Percentiles rank a stretch among this genome's conserved stretches.
Evolutionary conservation across 2,329 filamentous ascomycete species (phyloP).

Genomic region (Penicillium sp.): DNA sequence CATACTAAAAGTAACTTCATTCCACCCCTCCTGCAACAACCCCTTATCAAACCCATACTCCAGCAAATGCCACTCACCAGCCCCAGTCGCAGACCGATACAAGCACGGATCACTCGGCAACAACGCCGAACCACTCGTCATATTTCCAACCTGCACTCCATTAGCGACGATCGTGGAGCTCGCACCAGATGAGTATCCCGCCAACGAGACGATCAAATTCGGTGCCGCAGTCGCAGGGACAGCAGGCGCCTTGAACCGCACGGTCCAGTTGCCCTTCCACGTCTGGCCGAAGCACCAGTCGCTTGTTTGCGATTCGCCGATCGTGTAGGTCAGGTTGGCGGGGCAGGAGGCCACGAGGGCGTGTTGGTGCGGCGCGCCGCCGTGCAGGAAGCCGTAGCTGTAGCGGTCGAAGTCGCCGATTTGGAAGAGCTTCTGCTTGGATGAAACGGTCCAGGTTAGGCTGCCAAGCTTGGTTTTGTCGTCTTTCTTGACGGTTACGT

Average conservation of each 20-base stretch:
- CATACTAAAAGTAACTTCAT: constrained; percentile 42
- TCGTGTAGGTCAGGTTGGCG: constrained; percentile 47
- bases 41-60: constrained; percentile 41
- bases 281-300: constrained; percentile 57
- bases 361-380: constrained; percentile 49
- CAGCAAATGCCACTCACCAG: constrained; percentile 52
- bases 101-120: constrained; percentile 50
- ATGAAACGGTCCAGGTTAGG: constrained; percentile 45
- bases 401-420: constrained; percentile 53
- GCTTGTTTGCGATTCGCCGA: constrained; percentile 39
- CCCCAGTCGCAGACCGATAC: constrained; percentile 51
- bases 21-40: constrained; percentile 34
- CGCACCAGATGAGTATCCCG: constrained; percentile 48
- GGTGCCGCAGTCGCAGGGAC: constrained; percentile 26
- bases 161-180: constrained; percentile 48
- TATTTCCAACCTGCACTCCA: constrained; percentile 42
- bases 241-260: constrained; percentile 29
- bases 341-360: constrained; percentile 49
- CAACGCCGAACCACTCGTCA: constrained; percentile 34
- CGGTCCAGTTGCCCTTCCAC: constrained; percentile 39
- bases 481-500: constrained; percentile 40
- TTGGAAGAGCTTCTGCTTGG: constrained; percentile 49
- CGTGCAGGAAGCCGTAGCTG: constrained; percentile 47
- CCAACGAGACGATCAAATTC: constrained; percentile 47
- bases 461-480: constrained; percentile 41